Base-by-base conservation (phyloP, 2,329 filamentous ascomycete genomes). In the Botrytis sinoallii region DNA sequence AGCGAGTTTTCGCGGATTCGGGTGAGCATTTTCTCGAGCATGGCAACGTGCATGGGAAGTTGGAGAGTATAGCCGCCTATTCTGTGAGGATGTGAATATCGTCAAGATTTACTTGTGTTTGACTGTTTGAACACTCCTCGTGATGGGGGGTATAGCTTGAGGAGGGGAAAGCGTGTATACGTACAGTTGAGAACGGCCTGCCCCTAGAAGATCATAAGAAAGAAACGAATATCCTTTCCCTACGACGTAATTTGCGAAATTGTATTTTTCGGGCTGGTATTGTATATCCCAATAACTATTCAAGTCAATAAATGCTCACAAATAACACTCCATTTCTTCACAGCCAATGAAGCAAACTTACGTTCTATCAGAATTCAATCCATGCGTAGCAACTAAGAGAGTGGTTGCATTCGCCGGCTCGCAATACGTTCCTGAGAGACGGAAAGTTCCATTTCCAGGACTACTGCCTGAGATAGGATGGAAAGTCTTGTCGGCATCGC, bases 311-410 rank as follows among this genome's bases (percentile, higher is more conserved):
- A 18, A 25, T 9, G 25, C 7, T 63, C 60, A 40, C 35, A 61
- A 2, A 22, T 14, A 3, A 2, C 2, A n/a, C 9, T 38, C 0
- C 4, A 1, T 16, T 9, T 2, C 4, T 44, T 5, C n/a, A n/a
- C 16, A 25, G 2, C 8, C 9, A 29, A 64, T 20, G 3, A 22
- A 64, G 40, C 3, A 29, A 57, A 6, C 40, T 44, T 20, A 64
- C 61, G 38, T 60, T n/a, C 61, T 16, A 29, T 64, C 61, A 42
- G 61, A n/a, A 9, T 10, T 4, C 8, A 64, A 10, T 6, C 61
- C 61, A 64, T 32, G 61, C n/a, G 32, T 60, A 22, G 57, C 57
- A 60, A 60, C 57, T 29, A 60, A 20, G 0, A 44, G 5, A 10
- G 61, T 64, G 6, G 61, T 44, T 16, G 61, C 61, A 16, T 42